These are phyloP conservation scores for Postia placenta DNA, from an alignment of 768 basidiomycete genomes.

Conservation along the genomic window DNA sequence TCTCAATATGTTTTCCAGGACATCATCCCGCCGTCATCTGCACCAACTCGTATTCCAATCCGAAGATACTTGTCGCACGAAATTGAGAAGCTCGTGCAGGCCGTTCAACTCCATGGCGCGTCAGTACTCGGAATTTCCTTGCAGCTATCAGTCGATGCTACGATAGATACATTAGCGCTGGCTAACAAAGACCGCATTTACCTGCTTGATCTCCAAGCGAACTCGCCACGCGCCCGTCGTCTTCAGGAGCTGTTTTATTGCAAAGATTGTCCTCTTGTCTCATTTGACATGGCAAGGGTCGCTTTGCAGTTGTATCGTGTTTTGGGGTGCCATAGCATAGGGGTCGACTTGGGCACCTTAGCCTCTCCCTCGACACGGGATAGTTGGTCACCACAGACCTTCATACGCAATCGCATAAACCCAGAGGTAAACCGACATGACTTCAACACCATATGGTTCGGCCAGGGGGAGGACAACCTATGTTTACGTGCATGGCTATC, in stretches of 20 bases:
- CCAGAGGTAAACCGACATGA: constrained; percentile 2
- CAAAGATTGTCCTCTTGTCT: constrained; percentile 7
- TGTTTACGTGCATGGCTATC: constrained; percentile 36
- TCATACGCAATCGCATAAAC: constrained; percentile 19
- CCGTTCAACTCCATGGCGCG: background rate
- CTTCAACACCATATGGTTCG: constrained; percentile 28
- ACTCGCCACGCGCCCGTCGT: too few relatives aligned
- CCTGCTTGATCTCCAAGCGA: background rate
- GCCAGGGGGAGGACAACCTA: constrained; percentile 19
- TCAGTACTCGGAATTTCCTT: constrained; percentile 11
- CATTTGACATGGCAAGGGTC: constrained; percentile 31
- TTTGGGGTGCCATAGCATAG: constrained; percentile 23
- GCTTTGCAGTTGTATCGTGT: constrained; percentile 28
- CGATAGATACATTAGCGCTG: constrained; percentile 9
- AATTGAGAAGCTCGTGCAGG: background rate
- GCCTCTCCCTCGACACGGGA: constrained; percentile 11
- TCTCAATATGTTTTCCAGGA: background rate
- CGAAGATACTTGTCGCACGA: background rate
- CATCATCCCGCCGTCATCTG: background rate
- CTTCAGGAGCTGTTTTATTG: background rate
- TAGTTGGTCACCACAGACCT: constrained; percentile 21
- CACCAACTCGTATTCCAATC: background rate
- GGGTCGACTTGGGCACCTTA: constrained; percentile 33
- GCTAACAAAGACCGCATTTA: constrained; percentile 7
- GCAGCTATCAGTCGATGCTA: constrained; percentile 7